phyloP scores from a whole-genome alignment of 208 protist genomes.

The Entamoeba histolytica region DNA sequence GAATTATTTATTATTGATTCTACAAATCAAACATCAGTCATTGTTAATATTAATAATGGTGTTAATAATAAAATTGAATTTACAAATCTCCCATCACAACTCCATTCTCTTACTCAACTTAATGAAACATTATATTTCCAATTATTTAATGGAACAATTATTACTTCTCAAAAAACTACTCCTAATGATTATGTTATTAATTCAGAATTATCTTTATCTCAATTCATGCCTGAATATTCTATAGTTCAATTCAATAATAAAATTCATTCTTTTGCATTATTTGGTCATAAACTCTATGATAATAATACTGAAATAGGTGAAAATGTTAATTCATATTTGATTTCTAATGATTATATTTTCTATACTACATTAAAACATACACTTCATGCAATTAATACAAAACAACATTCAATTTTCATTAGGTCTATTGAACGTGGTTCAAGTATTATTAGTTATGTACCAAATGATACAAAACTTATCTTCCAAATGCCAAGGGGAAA shows the following conservation, averaged over 20 bases:
- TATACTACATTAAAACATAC: background rate
- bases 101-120: background rate
- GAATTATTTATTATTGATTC: background rate
- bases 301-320: background rate
- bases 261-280: background rate
- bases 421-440: background rate
- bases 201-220: too few relatives aligned
- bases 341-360: background rate
- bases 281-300: background rate
- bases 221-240: background rate
- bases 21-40: background rate
- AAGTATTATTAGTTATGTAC: background rate
- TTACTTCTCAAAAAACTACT: background rate
- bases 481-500: background rate
- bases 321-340: background rate
- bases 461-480: background rate
- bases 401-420: background rate
- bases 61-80: background rate
- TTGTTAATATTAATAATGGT: background rate
- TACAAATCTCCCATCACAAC: background rate
- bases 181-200: background rate
- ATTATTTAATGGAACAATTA: background rate
- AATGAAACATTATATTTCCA: background rate
- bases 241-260: background rate
- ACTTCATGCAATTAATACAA: background rate